phyloP scores from a whole-genome alignment of 345 rosid species.

The Boechera stricta region DNA sequence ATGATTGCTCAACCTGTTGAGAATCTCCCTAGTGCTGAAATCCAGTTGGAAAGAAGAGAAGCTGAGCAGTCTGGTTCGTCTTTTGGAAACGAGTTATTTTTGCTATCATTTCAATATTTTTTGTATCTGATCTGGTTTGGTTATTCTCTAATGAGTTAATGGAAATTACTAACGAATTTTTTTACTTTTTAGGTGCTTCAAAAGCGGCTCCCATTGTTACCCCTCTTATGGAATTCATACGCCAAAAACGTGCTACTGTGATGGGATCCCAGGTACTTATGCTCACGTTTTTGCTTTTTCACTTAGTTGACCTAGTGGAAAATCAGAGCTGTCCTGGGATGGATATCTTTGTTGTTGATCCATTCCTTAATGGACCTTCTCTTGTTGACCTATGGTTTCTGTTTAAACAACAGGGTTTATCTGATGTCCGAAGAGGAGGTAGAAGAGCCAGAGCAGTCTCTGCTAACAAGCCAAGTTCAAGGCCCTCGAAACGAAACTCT shows the following conservation, averaged over 20 bases:
- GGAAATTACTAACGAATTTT: not conserved
- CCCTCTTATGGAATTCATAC: slow-evolving; percentile 83
- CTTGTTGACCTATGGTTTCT: slow-evolving; percentile 29
- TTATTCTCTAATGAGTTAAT: not conserved
- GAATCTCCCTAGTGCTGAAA: slow-evolving; percentile 70
- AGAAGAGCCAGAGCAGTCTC: slow-evolving; percentile 58
- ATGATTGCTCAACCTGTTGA: slow-evolving; percentile 63
- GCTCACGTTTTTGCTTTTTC: not conserved
- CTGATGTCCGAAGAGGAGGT: slow-evolving; percentile 49
- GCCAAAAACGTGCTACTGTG: slow-evolving; percentile 71
- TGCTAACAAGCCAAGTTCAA: slow-evolving; percentile 50
- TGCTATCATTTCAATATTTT: not conserved
- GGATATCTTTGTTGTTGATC: not conserved
- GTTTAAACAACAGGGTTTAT: slow-evolving; percentile 50
- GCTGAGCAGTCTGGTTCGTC: slow-evolving; percentile 61
- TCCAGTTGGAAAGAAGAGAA: slow-evolving; percentile 72
- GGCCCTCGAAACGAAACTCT: slow-evolving; percentile 52
- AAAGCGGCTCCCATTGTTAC: slow-evolving; percentile 64
- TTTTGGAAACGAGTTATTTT: not conserved
- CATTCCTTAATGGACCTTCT: not conserved
- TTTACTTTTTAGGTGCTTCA: slow-evolving; percentile 47
- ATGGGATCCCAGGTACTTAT: slow-evolving; percentile 60
- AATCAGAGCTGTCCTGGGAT: not conserved
- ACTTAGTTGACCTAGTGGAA: not conserved
- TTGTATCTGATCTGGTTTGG: not conserved